Base-by-base conservation (phyloP, 2,329 filamentous ascomycete species). In the Zelopaecilomyces penicillatus region DNA sequence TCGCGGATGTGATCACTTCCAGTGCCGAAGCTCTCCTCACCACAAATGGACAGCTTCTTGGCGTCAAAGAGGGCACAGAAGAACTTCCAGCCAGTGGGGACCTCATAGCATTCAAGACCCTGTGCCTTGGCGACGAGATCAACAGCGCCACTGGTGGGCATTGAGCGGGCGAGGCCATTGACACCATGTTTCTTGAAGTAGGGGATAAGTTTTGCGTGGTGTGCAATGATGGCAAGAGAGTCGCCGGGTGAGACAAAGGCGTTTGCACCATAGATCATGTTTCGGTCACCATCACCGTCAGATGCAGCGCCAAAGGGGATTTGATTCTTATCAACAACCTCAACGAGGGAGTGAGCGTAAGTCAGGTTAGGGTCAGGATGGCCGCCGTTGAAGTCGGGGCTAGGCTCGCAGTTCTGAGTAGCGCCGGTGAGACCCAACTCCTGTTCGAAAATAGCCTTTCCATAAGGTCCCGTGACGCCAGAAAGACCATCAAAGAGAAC, bases 191-290 rank as follows among this genome's bases (percentile, higher is more conserved):
- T 90, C 76, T 91, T 84, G 81, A 98, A 98, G 74, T 95, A 98
- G 47, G 93, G 93, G 59, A 98, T 98, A 49, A 95, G 80, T 58
- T 95, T 80, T 55, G 93, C 89, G 65, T 98, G 85, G 74, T 98
- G 93, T 40, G 93, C 89, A 61, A 98, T 98, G 65, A 98, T 98
- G 61, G 93, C 93, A 59, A 98, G 75, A 60, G 88, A 95, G 74
- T 98, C 93, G 62, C 93, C 93, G 6, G 93, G 93, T 6, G 91
- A 97, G 50, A 98, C 93, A 62, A 98, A 98, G 37, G 85, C 82
- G 60, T 94, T 91, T 54, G 91, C 90, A 51, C 93, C 93, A 70
- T 98, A 98, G 63, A 98, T 98, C 93, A 98, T 98, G 81, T 98
- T 98, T 57, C 93, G 87, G 74, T 98, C 93, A 59, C 93, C 93